Evolutionary conservation across 106 monocot genomes (phyloP).

Genomic region (Apostasia ramifera): DNA sequence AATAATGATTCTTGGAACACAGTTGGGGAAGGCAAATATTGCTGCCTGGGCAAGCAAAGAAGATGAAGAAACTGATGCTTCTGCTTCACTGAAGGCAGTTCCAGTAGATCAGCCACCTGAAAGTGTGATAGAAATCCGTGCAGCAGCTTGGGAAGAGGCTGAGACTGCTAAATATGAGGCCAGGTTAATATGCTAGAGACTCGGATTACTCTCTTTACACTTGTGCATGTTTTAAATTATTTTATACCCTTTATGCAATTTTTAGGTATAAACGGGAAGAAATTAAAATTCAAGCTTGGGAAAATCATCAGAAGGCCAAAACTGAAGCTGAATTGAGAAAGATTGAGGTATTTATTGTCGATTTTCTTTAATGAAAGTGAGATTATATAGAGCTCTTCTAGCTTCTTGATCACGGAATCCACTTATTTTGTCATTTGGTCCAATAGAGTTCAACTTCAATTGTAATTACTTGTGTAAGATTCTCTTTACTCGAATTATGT

Average conservation of each 20-base stretch:
- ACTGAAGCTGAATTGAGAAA: conserved; percentile 53
- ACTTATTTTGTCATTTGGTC: too few species aligned
- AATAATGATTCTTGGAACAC: conserved; percentile 80
- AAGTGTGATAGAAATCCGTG: conserved; percentile 52
- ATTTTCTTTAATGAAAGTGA: background rate
- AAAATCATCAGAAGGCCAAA: conserved; percentile 55
- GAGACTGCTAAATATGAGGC: conserved; percentile 84
- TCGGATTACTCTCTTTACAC: background rate
- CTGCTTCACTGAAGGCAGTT: conserved; percentile 18
- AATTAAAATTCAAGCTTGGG: conserved; percentile 47
- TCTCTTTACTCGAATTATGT: too few species aligned
- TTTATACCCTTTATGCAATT: background rate
- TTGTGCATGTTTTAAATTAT: background rate
- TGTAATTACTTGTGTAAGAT: too few species aligned
- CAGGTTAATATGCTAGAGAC: conserved; percentile 31
- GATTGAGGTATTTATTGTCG: conserved; percentile 23
- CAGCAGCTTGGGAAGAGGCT: conserved; percentile 93
- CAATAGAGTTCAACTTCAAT: too few species aligned
- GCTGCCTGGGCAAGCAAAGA: conserved; percentile 94
- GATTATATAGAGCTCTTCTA: too few species aligned
- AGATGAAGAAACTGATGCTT: conserved; percentile 40
- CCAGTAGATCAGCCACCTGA: conserved; percentile 21
- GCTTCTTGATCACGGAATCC: too few species aligned
- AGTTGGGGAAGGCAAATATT: conserved; percentile 85
- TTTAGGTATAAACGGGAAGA: conserved; percentile 46